Conservation (phyloP, 1,139 yeast species). For the Arxiozyma telluris region DNA sequence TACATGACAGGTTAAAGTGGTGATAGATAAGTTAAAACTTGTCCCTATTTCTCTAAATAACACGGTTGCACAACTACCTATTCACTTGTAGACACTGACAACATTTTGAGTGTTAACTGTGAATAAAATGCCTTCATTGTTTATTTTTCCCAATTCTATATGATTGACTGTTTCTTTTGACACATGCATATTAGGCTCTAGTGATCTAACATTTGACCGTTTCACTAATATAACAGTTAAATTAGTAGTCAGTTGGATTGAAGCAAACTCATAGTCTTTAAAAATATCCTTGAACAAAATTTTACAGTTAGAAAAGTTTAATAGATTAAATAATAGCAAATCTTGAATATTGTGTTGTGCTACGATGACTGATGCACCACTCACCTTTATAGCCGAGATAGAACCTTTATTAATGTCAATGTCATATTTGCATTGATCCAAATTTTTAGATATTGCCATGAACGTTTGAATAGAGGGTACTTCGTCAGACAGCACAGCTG, state of each 20-base stretch:
- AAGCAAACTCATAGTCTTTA: conserved; percentile 5
- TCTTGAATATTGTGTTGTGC: conserved; percentile 13
- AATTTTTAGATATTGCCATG: conserved; percentile 11
- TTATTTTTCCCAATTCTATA: conserved; percentile 7
- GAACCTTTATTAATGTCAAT: not conserved
- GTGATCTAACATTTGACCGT: conserved; percentile 1
- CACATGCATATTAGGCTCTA: not conserved
- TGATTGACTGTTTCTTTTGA: conserved; percentile 18
- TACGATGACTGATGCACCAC: conserved; percentile 8
- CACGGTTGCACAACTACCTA: too few relatives aligned
- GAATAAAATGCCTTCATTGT: conserved; percentile 10
- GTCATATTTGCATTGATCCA: conserved; percentile 7
- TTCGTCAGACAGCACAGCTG: conserved; percentile 35
- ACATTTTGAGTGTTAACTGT: conserved; percentile 21
- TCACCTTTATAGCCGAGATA: conserved; percentile 7
- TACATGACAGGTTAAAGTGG: not conserved
- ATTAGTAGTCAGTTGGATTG: conserved; percentile 16
- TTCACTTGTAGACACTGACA: conserved; percentile 9
- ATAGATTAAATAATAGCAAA: conserved; percentile 14
- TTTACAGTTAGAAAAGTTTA: conserved; percentile 9
- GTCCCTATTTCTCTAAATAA: not conserved
- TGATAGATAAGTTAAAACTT: not conserved
- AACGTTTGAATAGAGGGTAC: conserved; percentile 17
- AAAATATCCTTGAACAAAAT: conserved; percentile 8
- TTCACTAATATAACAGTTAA: conserved; percentile 9